These are phyloP conservation scores for Eremothecium coryli DNA, from an alignment of 1,139 yeast genomes.

Conservation along the genomic window DNA sequence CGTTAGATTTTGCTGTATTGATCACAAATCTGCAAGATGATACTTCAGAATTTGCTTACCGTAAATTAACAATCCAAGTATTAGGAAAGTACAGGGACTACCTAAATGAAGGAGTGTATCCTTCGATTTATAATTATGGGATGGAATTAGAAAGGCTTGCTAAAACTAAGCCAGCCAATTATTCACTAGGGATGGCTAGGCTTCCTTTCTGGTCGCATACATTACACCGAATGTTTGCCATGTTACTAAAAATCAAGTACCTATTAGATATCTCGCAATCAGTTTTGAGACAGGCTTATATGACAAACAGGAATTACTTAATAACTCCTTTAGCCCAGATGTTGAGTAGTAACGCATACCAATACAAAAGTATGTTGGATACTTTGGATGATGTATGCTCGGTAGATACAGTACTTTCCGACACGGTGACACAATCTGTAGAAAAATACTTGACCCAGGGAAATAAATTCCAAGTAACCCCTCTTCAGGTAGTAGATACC, in stretches of 20 bases:
- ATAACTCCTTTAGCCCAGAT: slow-evolving; percentile 16
- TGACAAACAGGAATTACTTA: slow-evolving; percentile 20
- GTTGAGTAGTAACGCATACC: slow-evolving; percentile 19
- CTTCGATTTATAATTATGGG: slow-evolving; percentile 18
- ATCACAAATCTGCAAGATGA: slow-evolving; percentile 23
- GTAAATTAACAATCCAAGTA: slow-evolving; percentile 25
- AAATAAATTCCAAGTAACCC: too few species aligned
- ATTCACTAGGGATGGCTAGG: slow-evolving; percentile 7
- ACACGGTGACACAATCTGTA: slow-evolving; percentile 9
- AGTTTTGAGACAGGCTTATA: slow-evolving; percentile 20
- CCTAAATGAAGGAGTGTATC: slow-evolving; percentile 19
- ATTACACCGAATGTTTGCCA: slow-evolving; percentile 41
- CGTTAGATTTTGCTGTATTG: slow-evolving; percentile 29
- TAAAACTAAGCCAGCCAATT: slow-evolving; percentile 8
- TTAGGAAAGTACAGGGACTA: slow-evolving; percentile 18
- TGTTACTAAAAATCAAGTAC: slow-evolving; percentile 17
- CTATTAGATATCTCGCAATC: slow-evolving; percentile 17
- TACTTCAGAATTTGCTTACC: slow-evolving; percentile 21
- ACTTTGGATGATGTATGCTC: slow-evolving; percentile 13
- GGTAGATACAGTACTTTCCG: slow-evolving; percentile 6
- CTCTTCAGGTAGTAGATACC: slow-evolving; percentile 13
- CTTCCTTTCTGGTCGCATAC: slow-evolving; percentile 36
- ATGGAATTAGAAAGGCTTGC: slow-evolving; percentile 19
- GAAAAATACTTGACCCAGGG: slow-evolving; percentile 14
- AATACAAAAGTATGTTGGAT: slow-evolving; percentile 17